Conservation (phyloP, 441 rosid species). For the Geranium incanum region DNA sequence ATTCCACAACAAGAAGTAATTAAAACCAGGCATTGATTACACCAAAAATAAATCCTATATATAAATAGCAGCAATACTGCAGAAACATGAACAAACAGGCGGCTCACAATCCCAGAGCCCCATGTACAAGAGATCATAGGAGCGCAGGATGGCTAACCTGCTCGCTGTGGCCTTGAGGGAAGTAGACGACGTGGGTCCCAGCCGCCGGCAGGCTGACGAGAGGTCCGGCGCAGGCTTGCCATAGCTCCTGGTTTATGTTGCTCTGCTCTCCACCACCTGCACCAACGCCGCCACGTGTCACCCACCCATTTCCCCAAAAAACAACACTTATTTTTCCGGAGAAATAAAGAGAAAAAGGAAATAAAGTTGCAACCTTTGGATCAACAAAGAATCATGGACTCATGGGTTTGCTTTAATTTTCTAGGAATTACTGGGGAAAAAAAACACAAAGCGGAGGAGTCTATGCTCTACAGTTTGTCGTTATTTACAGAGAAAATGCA, state of each 20-base stretch:
- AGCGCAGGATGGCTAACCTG: conserved; percentile 30
- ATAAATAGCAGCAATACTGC: no score
- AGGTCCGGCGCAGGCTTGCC: conserved; percentile 73
- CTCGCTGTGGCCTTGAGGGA: conserved; percentile 70
- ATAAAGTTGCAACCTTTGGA: no score
- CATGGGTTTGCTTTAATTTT: no score
- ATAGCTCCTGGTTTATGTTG: conserved; percentile 53
- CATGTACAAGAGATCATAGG: not conserved
- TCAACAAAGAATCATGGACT: no score
- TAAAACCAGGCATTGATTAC: not conserved
- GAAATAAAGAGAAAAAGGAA: not conserved
- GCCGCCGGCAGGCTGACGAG: conserved; percentile 46
- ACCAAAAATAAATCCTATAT: not conserved
- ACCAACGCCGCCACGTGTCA: conserved; percentile 25
- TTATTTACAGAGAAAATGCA: no score
- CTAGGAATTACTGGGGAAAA: no score
- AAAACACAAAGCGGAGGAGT: no score
- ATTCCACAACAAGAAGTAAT: not conserved
- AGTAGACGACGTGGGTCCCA: conserved; percentile 56
- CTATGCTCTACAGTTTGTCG: no score
- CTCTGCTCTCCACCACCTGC: conserved; percentile 43
- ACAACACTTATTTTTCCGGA: conserved; percentile 14
- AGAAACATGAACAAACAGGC: no score
- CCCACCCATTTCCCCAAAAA: conserved; percentile 13
- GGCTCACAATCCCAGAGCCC: not conserved